A percentile compares a stretch with the other conserved stretches of the same genome.
phyloP scores from a whole-genome alignment of 1,139 yeast species.

The Yamadazyma sp. region DNA sequence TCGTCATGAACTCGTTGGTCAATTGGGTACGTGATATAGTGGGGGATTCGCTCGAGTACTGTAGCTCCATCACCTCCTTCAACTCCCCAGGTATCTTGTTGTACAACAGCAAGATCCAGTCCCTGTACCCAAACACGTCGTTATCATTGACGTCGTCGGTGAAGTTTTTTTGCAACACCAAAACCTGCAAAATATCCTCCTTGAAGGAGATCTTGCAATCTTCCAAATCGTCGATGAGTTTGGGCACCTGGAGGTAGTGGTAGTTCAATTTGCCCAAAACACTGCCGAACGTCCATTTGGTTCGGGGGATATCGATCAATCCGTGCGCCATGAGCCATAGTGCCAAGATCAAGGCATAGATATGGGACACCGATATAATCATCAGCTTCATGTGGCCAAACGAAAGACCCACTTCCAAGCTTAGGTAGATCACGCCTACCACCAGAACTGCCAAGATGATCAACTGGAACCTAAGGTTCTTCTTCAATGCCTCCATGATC shows the following conservation, averaged over 20 bases:
- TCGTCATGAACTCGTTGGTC: constrained; percentile 32
- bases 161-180: constrained; percentile 41
- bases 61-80: constrained; percentile 36
- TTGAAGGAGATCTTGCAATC: constrained; percentile 64
- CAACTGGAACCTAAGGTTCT: constrained; percentile 61
- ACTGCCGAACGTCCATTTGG: constrained; percentile 52
- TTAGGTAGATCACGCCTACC: constrained; percentile 58
- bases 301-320: constrained; percentile 63
- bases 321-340: constrained; percentile 89
- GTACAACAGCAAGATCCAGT: constrained; percentile 41
- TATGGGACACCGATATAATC: constrained; percentile 74
- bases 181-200: constrained; percentile 66
- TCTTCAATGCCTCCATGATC: constrained; percentile 56
- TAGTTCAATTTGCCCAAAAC: constrained; percentile 38
- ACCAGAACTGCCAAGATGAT: constrained; percentile 54
- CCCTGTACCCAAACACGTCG: constrained; percentile 35
- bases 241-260: constrained; percentile 57
- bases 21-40: constrained; percentile 37
- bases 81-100: constrained; percentile 36
- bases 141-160: constrained; percentile 27
- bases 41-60: constrained; percentile 23
- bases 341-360: constrained; percentile 74
- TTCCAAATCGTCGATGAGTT: constrained; percentile 58
- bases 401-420: constrained; percentile 61
- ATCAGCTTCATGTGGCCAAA: constrained; percentile 60